A percentile compares a stretch with the other conserved stretches of the same genome.
Evolutionary conservation across 192 early-diverging fungal species (phyloP).

Genomic region (Rhizophagus sp.): DNA sequence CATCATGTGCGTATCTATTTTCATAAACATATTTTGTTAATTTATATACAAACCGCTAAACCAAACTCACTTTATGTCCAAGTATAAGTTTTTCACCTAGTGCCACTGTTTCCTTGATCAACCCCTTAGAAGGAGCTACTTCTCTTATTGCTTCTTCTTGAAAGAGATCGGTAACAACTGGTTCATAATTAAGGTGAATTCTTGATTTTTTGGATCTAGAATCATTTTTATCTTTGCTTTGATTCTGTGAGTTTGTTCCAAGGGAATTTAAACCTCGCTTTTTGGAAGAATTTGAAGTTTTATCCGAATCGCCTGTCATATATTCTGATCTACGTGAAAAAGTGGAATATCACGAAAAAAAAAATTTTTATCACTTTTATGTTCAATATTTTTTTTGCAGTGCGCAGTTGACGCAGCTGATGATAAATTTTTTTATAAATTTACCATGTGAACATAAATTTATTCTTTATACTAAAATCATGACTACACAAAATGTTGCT

Average conservation of each 20-base stretch:
- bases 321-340: background rate
- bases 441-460: background rate
- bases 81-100: conserved; percentile 25
- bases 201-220: background rate
- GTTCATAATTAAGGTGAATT: background rate
- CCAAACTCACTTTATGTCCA: conserved; percentile 30
- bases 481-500: conserved; percentile 16
- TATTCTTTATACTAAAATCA: background rate
- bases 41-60: background rate
- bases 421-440: background rate
- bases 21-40: background rate
- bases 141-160: conserved; percentile 31
- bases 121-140: conserved; percentile 27
- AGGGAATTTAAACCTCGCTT: background rate
- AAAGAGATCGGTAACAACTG: conserved; percentile 32
- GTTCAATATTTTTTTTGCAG: background rate
- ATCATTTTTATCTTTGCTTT: background rate
- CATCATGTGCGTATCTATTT: too few species aligned
- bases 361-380: too few species aligned
- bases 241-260: background rate
- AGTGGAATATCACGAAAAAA: too few species aligned
- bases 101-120: background rate
- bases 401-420: too few species aligned
- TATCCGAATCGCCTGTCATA: background rate
- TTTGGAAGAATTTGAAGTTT: background rate